Conservation (phyloP, 1,139 yeast genomes). For the Kluyveromyces marxianus region DNA sequence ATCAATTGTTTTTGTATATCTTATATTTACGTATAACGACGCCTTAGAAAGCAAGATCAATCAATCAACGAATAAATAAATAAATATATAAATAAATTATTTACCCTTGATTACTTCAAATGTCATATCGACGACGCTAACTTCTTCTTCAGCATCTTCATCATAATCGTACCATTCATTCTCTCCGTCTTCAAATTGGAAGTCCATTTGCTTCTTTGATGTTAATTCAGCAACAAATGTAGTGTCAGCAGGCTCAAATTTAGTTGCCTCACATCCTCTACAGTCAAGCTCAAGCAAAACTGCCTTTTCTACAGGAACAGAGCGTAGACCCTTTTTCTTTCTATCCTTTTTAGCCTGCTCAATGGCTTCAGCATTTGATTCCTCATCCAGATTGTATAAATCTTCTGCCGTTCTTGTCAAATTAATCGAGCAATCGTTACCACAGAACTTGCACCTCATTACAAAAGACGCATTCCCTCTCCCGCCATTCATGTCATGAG, state of each 20-base stretch:
- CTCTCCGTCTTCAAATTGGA: constrained; percentile 63
- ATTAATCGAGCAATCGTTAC: constrained; percentile 25
- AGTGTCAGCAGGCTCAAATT: constrained; percentile 48
- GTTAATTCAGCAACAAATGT: constrained; percentile 18
- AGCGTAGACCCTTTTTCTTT: constrained; percentile 26
- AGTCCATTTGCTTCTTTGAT: constrained; percentile 32
- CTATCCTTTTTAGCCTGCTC: constrained; percentile 18
- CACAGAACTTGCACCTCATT: constrained; percentile 51
- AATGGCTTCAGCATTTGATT: constrained; percentile 13
- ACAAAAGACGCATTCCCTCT: constrained; percentile 82
- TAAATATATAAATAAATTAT: constrained; percentile 6
- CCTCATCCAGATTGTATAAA: constrained; percentile 33
- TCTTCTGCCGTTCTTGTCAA: constrained; percentile 20
- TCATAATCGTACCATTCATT: constrained; percentile 95
- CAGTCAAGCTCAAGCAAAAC: constrained; percentile 66
- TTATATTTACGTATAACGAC: not conserved
- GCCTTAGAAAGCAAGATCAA: not conserved
- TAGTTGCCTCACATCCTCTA: constrained; percentile 71
- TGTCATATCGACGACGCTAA: constrained; percentile 62
- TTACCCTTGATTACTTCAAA: constrained; percentile 45
- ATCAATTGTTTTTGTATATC: not conserved
- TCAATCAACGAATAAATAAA: not conserved
- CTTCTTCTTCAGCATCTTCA: constrained; percentile 74
- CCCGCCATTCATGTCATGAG: constrained; percentile 53
- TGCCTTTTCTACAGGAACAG: constrained; percentile 33